A percentile compares a stretch with the other conserved stretches of the same genome.
Evolutionary conservation across 371 early-diverging fungal genomes (phyloP).

Genomic region (Mortierella sp.): DNA sequence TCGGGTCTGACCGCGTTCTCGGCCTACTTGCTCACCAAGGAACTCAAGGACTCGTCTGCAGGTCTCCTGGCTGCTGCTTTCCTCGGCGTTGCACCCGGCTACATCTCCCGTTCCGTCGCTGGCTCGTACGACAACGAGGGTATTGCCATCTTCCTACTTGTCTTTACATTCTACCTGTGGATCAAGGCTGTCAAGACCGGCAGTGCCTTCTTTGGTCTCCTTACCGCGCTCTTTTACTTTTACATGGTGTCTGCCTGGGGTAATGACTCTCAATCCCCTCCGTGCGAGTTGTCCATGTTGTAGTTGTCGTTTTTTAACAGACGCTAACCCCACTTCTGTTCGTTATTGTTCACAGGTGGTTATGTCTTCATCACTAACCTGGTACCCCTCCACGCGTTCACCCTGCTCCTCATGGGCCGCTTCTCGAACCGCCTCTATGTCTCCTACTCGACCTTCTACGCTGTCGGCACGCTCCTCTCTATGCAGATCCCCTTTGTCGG

Average conservation of each 20-base stretch:
- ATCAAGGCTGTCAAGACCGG: constrained; percentile 94
- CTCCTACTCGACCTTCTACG: constrained; percentile 97
- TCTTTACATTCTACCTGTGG: constrained; percentile 98
- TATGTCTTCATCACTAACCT: constrained; percentile 99
- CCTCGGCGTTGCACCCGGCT: constrained; percentile 98
- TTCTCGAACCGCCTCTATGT: constrained; percentile 95
- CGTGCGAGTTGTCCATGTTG: too few species aligned
- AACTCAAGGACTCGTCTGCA: constrained; percentile 90
- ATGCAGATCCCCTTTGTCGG: constrained; percentile 99
- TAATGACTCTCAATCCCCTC: constrained; percentile 24
- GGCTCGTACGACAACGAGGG: constrained; percentile 99
- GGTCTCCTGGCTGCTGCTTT: constrained; percentile 97
- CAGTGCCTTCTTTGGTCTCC: constrained; percentile 88
- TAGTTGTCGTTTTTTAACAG: too few species aligned
- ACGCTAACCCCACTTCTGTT: too few species aligned
- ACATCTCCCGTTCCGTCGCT: constrained; percentile 99
- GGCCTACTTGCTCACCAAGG: constrained; percentile 91
- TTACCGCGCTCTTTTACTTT: constrained; percentile 95
- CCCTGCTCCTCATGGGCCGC: constrained; percentile 95
- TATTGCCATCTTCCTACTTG: constrained; percentile 97
- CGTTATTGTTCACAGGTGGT: too few species aligned
- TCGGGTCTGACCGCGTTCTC: constrained; percentile 94
- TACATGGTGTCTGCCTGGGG: constrained; percentile 99
- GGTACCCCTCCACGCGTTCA: constrained; percentile 97
- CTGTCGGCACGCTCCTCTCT: constrained; percentile 93